Evolutionary conservation across 176 grass and related monocot species (phyloP).

Genomic region (Triticum dicoccoides): DNA sequence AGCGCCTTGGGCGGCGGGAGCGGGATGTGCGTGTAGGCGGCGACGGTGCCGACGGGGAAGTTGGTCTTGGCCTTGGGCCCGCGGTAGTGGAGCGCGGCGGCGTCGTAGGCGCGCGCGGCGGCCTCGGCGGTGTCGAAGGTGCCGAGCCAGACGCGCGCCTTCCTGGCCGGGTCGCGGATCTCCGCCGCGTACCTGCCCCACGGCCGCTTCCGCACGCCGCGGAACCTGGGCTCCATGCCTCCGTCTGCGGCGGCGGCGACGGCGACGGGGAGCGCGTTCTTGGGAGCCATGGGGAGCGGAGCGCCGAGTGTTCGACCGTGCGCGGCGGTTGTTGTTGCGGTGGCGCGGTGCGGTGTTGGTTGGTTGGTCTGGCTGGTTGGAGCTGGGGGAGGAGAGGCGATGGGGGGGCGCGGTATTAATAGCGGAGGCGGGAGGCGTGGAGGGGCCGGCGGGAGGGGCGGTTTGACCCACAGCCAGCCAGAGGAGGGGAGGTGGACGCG

Average conservation of each 20-base stretch:
- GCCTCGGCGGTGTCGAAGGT: constrained; percentile 93
- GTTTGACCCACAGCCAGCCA: constrained; percentile 42
- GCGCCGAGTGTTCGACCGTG: constrained; percentile 13
- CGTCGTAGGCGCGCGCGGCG: constrained; percentile 79
- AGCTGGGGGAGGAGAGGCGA: neutral
- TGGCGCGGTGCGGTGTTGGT: neutral
- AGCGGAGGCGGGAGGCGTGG: constrained; percentile 51
- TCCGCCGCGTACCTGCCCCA: constrained; percentile 93
- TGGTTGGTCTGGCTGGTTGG: neutral
- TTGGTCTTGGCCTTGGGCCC: constrained; percentile 87
- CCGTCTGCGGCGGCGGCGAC: neutral
- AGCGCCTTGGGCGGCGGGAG: constrained; percentile 13
- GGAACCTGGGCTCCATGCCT: constrained; percentile 62
- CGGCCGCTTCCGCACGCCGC: constrained; percentile 83
- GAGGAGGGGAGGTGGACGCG: neutral
- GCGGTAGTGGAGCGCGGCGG: constrained; percentile 77
- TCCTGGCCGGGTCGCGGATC: constrained; percentile 77
- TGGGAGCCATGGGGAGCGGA: constrained; percentile 50
- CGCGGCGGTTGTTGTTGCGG: neutral
- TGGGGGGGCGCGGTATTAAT: constrained; percentile 16
- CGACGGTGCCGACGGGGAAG: constrained; percentile 49
- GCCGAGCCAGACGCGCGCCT: constrained; percentile 91
- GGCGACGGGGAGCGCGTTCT: neutral
- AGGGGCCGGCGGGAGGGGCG: constrained; percentile 40
- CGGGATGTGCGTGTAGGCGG: constrained; percentile 4